A percentile compares a stretch with the other conserved stretches of the same genome.
These are phyloP conservation scores for Trichoderma sp. DNA, from an alignment of 2,329 filamentous ascomycete genomes.

Conservation along the genomic window DNA sequence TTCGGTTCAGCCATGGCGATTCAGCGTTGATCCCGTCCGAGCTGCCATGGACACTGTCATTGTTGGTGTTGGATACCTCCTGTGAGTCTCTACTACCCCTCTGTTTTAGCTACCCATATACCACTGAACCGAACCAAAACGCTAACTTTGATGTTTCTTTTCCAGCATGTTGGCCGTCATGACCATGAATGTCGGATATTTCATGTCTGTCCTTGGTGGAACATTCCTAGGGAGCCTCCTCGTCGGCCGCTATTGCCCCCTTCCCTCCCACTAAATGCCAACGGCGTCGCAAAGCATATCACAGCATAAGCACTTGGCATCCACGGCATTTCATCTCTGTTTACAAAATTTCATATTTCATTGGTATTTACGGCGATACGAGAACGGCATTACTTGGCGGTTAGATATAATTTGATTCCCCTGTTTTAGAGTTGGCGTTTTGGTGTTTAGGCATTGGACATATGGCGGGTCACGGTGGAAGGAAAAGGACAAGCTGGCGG, in stretches of 20 bases:
- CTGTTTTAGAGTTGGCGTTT: not conserved
- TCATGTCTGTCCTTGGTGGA: slow-evolving; percentile 73
- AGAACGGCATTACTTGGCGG: not conserved
- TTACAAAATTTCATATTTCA: not conserved
- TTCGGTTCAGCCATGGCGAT: slow-evolving; percentile 68
- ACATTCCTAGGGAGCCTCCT: slow-evolving; percentile 83
- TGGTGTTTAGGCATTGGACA: not conserved
- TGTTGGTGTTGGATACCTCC: slow-evolving; percentile 75
- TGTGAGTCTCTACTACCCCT: slow-evolving; percentile 58
- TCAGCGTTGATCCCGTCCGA: slow-evolving; percentile 74
- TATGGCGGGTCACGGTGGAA: not conserved
- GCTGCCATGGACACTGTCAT: slow-evolving; percentile 69
- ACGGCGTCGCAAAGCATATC: not conserved
- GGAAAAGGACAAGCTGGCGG: not conserved
- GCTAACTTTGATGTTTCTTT: not conserved
- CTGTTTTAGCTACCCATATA: not conserved
- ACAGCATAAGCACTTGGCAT: not conserved
- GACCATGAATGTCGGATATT: slow-evolving; percentile 85
- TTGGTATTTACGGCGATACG: not conserved
- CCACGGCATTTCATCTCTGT: not conserved
- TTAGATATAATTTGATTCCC: not conserved
- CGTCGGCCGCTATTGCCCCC: slow-evolving; percentile 65
- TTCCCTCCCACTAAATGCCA: slow-evolving; percentile 44
- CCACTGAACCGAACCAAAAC: not conserved
- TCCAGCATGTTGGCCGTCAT: slow-evolving; percentile 89